These are phyloP conservation scores for Hypomyces perniciosus DNA, from an alignment of 2,329 filamentous ascomycete genomes.

Conservation along the genomic window DNA sequence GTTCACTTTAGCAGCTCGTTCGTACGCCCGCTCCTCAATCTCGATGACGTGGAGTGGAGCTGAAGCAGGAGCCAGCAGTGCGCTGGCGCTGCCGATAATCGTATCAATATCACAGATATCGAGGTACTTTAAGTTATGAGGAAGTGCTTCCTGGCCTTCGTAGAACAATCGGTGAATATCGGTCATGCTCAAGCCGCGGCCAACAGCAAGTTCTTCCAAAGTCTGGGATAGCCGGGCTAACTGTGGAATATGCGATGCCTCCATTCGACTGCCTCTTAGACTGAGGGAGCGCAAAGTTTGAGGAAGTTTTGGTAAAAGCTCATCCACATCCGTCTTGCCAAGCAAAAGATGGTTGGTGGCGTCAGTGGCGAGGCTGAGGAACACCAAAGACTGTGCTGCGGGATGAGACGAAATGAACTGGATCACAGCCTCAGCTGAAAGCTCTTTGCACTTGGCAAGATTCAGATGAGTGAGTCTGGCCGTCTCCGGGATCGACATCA, in stretches of 20 bases:
- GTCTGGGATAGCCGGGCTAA: constrained; percentile 59
- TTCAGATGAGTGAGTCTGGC: constrained; percentile 73
- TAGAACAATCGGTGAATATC: constrained; percentile 63
- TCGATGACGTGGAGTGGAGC: constrained; percentile 72
- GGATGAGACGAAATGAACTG: constrained; percentile 67
- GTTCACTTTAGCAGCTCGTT: constrained; percentile 56
- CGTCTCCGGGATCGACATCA: constrained; percentile 63
- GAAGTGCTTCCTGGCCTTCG: constrained; percentile 38
- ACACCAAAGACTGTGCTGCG: constrained; percentile 59
- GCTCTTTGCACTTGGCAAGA: constrained; percentile 65
- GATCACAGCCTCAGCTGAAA: constrained; percentile 61
- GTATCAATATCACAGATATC: constrained; percentile 61
- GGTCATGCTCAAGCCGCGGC: constrained; percentile 57
- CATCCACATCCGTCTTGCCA: constrained; percentile 57
- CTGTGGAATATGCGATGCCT: constrained; percentile 54
- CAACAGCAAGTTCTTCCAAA: constrained; percentile 72
- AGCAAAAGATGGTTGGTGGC: constrained; percentile 66
- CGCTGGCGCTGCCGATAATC: constrained; percentile 55
- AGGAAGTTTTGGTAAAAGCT: constrained; percentile 61
- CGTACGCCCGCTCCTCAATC: constrained; percentile 61
- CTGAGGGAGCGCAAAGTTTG: constrained; percentile 65
- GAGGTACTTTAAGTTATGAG: constrained; percentile 64
- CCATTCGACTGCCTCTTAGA: constrained; percentile 68
- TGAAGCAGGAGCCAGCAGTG: constrained; percentile 53
- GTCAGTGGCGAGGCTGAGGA: constrained; percentile 68